Base-by-base conservation (phyloP, 1,284 basidiomycete genomes). In the Wolfiporia cocos region DNA sequence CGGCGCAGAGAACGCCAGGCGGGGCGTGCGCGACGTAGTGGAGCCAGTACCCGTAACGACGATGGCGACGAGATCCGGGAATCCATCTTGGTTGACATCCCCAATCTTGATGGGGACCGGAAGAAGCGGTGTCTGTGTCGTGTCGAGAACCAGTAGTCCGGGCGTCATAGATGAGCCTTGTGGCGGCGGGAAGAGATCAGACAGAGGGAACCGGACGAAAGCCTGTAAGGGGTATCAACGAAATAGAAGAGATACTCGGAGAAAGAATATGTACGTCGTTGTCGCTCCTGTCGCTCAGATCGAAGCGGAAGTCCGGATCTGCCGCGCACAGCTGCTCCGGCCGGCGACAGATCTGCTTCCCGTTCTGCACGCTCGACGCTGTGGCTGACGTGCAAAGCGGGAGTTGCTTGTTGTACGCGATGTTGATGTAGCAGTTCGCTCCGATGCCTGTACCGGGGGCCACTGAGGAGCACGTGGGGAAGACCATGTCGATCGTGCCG, bases 401-500 rank as follows among this genome's bases (percentile, higher is more conserved):
- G 11, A 93, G 76, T 59, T 99, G 95, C 47, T 85, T 73, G 63
- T 99, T 99, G 69, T 92, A 98, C 2, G 84, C 93, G 48, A 99
- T 86, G 57, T 96, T 93, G 62, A 99, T 76, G 36, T 67, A 70
- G 62, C 96, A 99, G 37, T 77, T 73, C 0, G 68, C 68, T 4
- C 91, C 92, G 1, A 86, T 64, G 0, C 89, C 89, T 0, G 73
- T 77, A 0, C 70, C 68, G 0, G 73, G 61, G 2, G 87, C 90
- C 12, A 84, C 76, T 2, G 72, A 75, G 1, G 75, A 67, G 61
- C 95, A 99, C 0, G 86, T 86, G 0, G 90, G 76, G 55, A 98
- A 94, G 37, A 99, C 74, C 71, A 99, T 81, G 61, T 99, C 95
- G 34, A 98, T 88, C 0, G 94, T 95, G 1, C 95, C 95, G 56